Evolutionary conservation across 768 basidiomycete genomes (phyloP), one percentile per base, ranked within the genome.

Genomic region (Cytidiella melzeri): DNA sequence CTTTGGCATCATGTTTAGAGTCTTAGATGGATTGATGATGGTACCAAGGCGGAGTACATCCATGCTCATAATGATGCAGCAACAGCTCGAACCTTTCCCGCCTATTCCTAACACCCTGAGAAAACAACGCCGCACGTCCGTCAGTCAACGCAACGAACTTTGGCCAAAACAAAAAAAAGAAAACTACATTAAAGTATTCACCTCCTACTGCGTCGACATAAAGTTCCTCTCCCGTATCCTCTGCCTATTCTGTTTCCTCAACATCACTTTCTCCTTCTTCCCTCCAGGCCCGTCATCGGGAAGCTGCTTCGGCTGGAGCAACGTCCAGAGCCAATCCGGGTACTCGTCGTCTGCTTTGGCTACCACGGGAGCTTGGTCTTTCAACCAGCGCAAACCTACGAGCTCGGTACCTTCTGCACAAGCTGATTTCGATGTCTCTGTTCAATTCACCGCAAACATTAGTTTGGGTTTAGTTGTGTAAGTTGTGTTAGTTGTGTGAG

Each of bases 261-360:
- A 69, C 50, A 69, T 67, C 27, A 60, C 57, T 58, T 70, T 70
- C 64, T 77, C 75, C 43, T 72, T 79, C 63, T 77, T 76, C 19
- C 88, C 84, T 18, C 86, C 87, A 1, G 82, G 85, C 1, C 84
- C 84, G 53, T 89, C 86, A 47, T 88, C 84, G 15, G 74, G 75
- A 47, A 75, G 69, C 37, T 73, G 73, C 59, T 76, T 78, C 4
- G 82, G 76, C 52, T 81, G 65, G 18, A 89, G 67, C 34, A 92
- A 61, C 12, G 74, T 82, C 93, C 93, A 96, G 36, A 96, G 64
- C 93, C 93, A 96, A 5, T 77, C 64, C 3, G 93, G 93, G 64
- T 96, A 95, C 56, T 83, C 81, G 39, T 87, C 84, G 64, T 96
- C 93, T 0, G 86, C 71, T 10, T 75, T 67, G 1, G 93, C 88